These are phyloP conservation scores for Aristolochia contorta DNA, from an alignment of 164 flowering plant genomes.

Conservation along the genomic window DNA sequence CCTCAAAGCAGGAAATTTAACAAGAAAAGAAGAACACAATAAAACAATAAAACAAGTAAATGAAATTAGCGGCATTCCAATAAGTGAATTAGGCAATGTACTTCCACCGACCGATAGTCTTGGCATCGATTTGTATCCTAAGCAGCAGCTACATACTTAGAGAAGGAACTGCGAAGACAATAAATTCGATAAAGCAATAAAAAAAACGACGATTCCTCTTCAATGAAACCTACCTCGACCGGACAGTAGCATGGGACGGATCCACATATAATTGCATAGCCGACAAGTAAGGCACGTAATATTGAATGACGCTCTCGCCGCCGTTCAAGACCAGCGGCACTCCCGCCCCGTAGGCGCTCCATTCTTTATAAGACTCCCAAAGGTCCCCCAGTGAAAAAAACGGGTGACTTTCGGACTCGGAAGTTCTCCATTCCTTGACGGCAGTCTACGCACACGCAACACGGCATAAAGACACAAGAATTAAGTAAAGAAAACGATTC, in stretches of 20 bases:
- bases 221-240: constrained; percentile 3
- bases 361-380: constrained; percentile 60
- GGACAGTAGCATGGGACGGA: constrained; percentile 16
- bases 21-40: no score
- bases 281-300: constrained; percentile 65
- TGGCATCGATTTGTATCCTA: no score
- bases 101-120: no score
- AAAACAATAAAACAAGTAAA: no score
- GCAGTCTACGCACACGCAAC: constrained; percentile 21
- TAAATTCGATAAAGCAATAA: not conserved
- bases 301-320: constrained; percentile 43
- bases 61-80: no score
- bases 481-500: not conserved
- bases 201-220: not conserved
- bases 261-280: constrained; percentile 63
- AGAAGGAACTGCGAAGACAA: no score
- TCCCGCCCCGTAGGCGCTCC: constrained; percentile 78
- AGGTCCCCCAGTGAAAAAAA: constrained; percentile 51
- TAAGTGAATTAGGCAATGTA: no score
- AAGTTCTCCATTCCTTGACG: constrained; percentile 27
- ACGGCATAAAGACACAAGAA: not conserved
- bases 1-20: no score
- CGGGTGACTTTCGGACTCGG: constrained; percentile 20
- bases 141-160: no score
- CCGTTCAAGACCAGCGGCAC: constrained; percentile 53